phyloP scores from a whole-genome alignment of 2,329 filamentous ascomycete species.

The Aspergillus quadricinctus region DNA sequence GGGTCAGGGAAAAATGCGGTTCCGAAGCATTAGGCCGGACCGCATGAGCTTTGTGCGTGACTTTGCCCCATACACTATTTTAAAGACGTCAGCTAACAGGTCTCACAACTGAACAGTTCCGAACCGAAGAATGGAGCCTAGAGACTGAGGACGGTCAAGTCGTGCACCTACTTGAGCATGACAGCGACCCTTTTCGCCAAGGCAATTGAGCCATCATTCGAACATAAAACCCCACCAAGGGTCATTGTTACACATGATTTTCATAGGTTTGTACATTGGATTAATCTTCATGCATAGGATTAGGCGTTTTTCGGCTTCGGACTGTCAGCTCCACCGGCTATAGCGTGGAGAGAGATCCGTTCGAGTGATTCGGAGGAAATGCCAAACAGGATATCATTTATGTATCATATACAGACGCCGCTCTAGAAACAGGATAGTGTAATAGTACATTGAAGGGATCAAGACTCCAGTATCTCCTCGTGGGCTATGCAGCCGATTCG shows the following conservation, averaged over 20 bases:
- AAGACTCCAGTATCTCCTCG: constrained; percentile 4
- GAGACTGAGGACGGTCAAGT: constrained; percentile 61
- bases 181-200: constrained; percentile 63
- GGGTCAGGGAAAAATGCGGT: constrained; percentile 68
- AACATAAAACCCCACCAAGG: not conserved
- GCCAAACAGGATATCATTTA: constrained; percentile 33
- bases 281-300: constrained; percentile 14
- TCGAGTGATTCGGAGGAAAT: not conserved
- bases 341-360: not conserved
- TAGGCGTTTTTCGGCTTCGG: constrained; percentile 16
- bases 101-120: constrained; percentile 54
- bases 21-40: constrained; percentile 68
- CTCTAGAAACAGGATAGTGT: constrained; percentile 33
- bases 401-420: constrained; percentile 39
- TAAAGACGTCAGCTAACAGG: constrained; percentile 3
- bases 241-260: not conserved
- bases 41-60: constrained; percentile 55
- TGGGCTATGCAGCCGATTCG: constrained; percentile 15
- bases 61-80: constrained; percentile 2
- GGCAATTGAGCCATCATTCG: constrained; percentile 36
- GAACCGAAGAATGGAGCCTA: constrained; percentile 87
- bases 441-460: constrained; percentile 34
- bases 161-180: constrained; percentile 70
- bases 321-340: constrained; percentile 2
- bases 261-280: constrained; percentile 18